phyloP scores from a whole-genome alignment of 1,284 basidiomycete genomes.

The Fomitopsis pinicola region DNA sequence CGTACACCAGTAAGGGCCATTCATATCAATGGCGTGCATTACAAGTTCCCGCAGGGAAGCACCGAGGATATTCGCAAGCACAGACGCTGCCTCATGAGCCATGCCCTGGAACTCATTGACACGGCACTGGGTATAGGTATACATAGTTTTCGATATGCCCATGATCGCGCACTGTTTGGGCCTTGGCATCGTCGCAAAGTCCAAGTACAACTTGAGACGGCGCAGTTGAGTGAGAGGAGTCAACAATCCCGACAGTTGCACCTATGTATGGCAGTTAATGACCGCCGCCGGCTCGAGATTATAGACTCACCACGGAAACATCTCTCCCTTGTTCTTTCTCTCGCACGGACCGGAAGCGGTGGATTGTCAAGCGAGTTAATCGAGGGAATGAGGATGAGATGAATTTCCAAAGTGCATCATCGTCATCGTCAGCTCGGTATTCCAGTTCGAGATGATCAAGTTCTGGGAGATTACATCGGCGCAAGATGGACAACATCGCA shows the following conservation, averaged over 20 bases:
- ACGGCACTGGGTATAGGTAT: too few relatives aligned
- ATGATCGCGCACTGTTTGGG: too few relatives aligned
- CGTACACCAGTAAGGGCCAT: too few relatives aligned
- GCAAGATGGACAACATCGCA: background rate
- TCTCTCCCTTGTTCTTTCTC: too few relatives aligned
- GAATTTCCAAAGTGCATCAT: background rate
- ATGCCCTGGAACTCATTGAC: too few relatives aligned
- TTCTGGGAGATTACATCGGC: background rate
- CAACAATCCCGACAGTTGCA: background rate
- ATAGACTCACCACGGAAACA: too few relatives aligned
- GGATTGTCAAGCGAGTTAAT: too few relatives aligned
- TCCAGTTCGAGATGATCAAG: background rate
- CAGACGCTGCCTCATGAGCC: background rate
- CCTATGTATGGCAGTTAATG: background rate
- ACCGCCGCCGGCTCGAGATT: too few relatives aligned
- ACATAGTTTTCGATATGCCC: too few relatives aligned
- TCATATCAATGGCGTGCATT: background rate
- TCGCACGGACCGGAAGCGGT: too few relatives aligned
- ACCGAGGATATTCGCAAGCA: background rate
- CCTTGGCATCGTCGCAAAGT: background rate
- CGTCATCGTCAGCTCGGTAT: background rate
- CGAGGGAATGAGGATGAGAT: too few relatives aligned
- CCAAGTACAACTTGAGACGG: background rate
- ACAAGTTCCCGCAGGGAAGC: background rate
- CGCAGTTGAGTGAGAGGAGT: background rate